These are phyloP conservation scores for Penicillium bialowiezense DNA, from an alignment of 495 filamentous ascomycete genomes.

Conservation along the genomic window DNA sequence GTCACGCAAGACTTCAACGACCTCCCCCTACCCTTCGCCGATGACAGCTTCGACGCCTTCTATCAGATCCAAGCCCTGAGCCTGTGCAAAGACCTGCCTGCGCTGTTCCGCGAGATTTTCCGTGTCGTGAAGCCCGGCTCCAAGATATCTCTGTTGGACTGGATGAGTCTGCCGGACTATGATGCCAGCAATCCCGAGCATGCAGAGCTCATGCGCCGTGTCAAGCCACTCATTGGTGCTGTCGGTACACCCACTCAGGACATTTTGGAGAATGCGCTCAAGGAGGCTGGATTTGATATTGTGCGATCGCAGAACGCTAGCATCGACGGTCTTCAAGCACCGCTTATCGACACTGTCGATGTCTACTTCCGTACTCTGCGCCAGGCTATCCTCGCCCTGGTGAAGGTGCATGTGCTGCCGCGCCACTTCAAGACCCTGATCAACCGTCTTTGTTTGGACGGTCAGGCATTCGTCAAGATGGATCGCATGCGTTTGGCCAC, in stretches of 20 bases:
- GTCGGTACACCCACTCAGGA: conserved; percentile 60
- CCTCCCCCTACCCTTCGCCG: conserved; percentile 55
- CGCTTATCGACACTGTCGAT: conserved; percentile 60
- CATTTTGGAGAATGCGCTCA: conserved; percentile 49
- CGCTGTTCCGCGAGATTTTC: conserved; percentile 53
- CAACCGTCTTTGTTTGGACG: conserved; percentile 59
- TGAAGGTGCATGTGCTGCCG: conserved; percentile 51
- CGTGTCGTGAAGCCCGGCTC: conserved; percentile 58
- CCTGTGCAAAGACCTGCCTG: conserved; percentile 53
- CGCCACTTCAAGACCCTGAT: conserved; percentile 62
- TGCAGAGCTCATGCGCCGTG: conserved; percentile 55
- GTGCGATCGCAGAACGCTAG: conserved; percentile 56
- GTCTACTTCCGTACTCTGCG: conserved; percentile 58
- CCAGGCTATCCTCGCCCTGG: conserved; percentile 50
- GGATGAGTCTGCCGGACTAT: conserved; percentile 56
- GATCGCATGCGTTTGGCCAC: conserved; percentile 58
- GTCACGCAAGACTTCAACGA: conserved; percentile 57
- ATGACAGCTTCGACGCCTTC: conserved; percentile 57
- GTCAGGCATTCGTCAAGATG: conserved; percentile 62
- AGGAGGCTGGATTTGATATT: conserved; percentile 52
- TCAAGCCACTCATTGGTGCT: conserved; percentile 62
- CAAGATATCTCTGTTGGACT: conserved; percentile 56
- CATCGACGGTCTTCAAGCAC: conserved; percentile 55
- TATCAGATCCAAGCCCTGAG: conserved; percentile 65
- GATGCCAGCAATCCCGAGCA: conserved; percentile 54